phyloP scores from a whole-genome alignment of 2,329 filamentous ascomycete species.

The Phyllachora maydis region DNA sequence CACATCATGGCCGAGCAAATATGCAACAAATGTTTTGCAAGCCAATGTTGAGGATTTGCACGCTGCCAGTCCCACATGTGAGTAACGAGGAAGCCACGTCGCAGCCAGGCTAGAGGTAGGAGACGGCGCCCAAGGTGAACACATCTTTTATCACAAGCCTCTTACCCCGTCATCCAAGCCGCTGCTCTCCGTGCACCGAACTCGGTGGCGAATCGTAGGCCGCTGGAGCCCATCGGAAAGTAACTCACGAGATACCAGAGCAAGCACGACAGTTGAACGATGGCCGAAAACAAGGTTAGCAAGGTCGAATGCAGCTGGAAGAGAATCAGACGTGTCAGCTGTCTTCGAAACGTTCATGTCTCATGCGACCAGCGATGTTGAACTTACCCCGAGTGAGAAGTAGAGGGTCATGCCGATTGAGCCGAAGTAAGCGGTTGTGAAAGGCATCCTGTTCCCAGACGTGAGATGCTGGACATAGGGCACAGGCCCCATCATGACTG shows the following conservation, averaged over 20 bases:
- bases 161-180: slow-evolving; percentile 67
- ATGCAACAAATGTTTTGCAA: neutral
- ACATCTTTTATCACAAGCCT: too few relatives aligned
- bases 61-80: too few relatives aligned
- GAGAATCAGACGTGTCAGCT: too few relatives aligned
- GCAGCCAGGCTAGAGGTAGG: too few relatives aligned
- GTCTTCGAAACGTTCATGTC: neutral
- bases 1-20: too few relatives aligned
- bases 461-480: slow-evolving; percentile 68
- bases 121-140: too few relatives aligned
- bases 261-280: slow-evolving; percentile 67
- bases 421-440: slow-evolving; percentile 87
- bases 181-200: slow-evolving; percentile 72
- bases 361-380: neutral
- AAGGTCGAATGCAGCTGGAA: slow-evolving; percentile 60
- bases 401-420: slow-evolving; percentile 79
- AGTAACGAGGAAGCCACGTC: too few relatives aligned
- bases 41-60: too few relatives aligned
- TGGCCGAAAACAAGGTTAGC: slow-evolving; percentile 65
- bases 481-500: slow-evolving; percentile 79
- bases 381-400: slow-evolving; percentile 77
- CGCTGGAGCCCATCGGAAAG: slow-evolving; percentile 88
- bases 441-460: slow-evolving; percentile 69
- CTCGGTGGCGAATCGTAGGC: slow-evolving; percentile 65
- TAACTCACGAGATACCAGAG: slow-evolving; percentile 93